A percentile compares a stretch with the other conserved stretches of the same genome.
Evolutionary conservation across 1,284 basidiomycete genomes (phyloP).

Genomic region (Microbotryomycetes sp.): DNA sequence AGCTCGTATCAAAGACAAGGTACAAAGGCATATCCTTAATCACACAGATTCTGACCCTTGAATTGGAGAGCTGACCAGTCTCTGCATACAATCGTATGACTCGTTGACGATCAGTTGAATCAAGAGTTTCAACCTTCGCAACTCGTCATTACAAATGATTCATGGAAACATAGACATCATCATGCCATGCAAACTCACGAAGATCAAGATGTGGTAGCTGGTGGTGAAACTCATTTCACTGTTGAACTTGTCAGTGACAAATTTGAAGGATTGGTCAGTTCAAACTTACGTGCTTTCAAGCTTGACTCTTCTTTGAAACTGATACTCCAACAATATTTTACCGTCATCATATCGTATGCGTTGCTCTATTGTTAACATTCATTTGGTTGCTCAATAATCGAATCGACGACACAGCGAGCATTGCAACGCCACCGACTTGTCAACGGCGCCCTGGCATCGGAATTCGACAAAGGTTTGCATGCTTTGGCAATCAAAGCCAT

Average conservation of each 20-base stretch:
- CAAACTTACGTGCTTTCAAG: not conserved
- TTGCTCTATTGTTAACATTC: too few species aligned
- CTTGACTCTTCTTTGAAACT: not conserved
- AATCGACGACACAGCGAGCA: too few species aligned
- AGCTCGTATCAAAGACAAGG: not conserved
- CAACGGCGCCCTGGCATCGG: slow-evolving; percentile 33
- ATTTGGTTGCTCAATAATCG: too few species aligned
- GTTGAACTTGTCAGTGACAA: slow-evolving; percentile 29
- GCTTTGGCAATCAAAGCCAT: slow-evolving; percentile 36
- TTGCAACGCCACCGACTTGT: slow-evolving; percentile 37
- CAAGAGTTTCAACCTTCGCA: slow-evolving; percentile 17
- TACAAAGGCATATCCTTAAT: not conserved
- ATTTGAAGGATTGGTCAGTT: slow-evolving; percentile 32
- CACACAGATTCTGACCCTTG: too few species aligned
- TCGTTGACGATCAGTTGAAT: slow-evolving; percentile 25
- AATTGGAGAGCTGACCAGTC: too few species aligned
- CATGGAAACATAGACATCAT: slow-evolving; percentile 33
- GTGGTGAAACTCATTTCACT: slow-evolving; percentile 37
- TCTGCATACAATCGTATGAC: not conserved
- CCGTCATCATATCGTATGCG: too few species aligned
- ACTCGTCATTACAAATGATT: slow-evolving; percentile 35
- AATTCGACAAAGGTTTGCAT: slow-evolving; percentile 35
- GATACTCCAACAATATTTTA: not conserved
- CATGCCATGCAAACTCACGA: slow-evolving; percentile 35
- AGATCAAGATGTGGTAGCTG: slow-evolving; percentile 35